Evolutionary conservation across 2,329 filamentous ascomycete genomes (phyloP).

Genomic region (Venturia asperata): DNA sequence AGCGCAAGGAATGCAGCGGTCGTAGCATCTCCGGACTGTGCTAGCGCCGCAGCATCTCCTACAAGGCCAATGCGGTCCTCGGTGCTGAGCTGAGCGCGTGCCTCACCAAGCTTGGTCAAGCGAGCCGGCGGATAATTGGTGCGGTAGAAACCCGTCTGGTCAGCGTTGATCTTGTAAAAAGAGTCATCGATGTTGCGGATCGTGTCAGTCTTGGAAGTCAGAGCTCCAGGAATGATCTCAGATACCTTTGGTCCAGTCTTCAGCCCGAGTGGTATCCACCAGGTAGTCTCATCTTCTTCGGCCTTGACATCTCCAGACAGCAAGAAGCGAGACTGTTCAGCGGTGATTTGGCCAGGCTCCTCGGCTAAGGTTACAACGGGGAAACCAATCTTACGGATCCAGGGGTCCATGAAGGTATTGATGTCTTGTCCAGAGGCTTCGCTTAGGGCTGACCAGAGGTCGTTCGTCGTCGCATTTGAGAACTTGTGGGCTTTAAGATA

Average conservation of each 20-base stretch:
- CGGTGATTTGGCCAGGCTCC: slow-evolving; percentile 69
- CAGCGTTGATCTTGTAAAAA: slow-evolving; percentile 92
- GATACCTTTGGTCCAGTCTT: slow-evolving; percentile 60
- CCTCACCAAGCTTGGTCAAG: slow-evolving; percentile 69
- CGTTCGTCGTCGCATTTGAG: slow-evolving; percentile 81
- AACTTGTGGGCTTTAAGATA: slow-evolving; percentile 88
- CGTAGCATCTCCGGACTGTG: slow-evolving; percentile 76
- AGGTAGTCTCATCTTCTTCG: slow-evolving; percentile 83
- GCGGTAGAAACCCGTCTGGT: slow-evolving; percentile 83
- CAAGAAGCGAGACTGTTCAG: slow-evolving; percentile 84
- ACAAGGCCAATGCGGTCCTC: slow-evolving; percentile 91
- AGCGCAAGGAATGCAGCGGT: slow-evolving; percentile 78
- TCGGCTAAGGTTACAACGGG: slow-evolving; percentile 83
- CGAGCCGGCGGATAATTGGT: slow-evolving; percentile 87
- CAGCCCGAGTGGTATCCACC: slow-evolving; percentile 91
- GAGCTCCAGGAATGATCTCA: slow-evolving; percentile 56
- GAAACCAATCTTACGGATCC: slow-evolving; percentile 94
- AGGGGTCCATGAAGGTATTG: slow-evolving; percentile 79
- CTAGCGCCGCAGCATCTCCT: slow-evolving; percentile 81
- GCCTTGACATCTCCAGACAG: slow-evolving; percentile 84
- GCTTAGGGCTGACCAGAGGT: slow-evolving; percentile 82
- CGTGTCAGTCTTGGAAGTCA: slow-evolving; percentile 70
- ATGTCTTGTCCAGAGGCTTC: slow-evolving; percentile 85
- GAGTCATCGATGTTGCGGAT: slow-evolving; percentile 65
- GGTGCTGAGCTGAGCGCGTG: slow-evolving; percentile 67